Conservation (phyloP, 345 rosid species). For the Turnera subulata region DNA sequence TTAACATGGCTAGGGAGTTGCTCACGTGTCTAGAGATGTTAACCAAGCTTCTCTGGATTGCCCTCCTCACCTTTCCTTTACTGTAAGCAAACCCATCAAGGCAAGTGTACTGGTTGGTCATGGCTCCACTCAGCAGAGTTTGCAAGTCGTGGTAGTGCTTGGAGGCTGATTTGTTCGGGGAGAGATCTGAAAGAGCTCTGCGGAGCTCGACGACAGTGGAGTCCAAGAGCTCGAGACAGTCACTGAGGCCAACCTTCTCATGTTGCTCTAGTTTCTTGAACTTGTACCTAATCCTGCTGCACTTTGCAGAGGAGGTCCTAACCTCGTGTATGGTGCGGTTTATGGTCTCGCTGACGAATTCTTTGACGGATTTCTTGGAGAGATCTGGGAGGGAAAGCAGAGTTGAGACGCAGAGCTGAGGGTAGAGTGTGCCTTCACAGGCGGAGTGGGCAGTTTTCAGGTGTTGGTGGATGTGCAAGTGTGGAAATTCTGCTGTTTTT, state of each 20-base stretch:
- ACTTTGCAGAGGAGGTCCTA: constrained; percentile 39
- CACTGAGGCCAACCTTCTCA: constrained; percentile 48
- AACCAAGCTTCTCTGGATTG: constrained; percentile 38
- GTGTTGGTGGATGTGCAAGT: constrained; percentile 26
- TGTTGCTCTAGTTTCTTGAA: constrained; percentile 22
- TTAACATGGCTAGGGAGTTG: constrained; percentile 57
- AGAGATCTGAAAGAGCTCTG: constrained; percentile 43
- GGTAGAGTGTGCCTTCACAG: constrained; percentile 53
- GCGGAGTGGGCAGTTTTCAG: constrained; percentile 30
- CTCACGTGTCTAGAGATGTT: constrained; percentile 64
- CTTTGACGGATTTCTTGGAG: constrained; percentile 16
- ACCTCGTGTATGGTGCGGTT: constrained; percentile 50
- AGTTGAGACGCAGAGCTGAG: constrained; percentile 60
- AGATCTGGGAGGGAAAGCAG: constrained; percentile 47
- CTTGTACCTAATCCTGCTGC: constrained; percentile 34
- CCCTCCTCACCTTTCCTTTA: constrained; percentile 29
- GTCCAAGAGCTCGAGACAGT: constrained; percentile 63
- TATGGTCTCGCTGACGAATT: constrained; percentile 42
- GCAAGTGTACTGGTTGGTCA: constrained; percentile 89
- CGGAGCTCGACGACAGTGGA: constrained; percentile 44
- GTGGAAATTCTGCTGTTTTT: constrained; percentile 17
- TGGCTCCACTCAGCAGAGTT: constrained; percentile 64
- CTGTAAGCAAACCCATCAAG: constrained; percentile 69
- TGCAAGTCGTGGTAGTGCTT: constrained; percentile 43
- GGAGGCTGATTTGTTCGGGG: constrained; percentile 19